A percentile compares a stretch with the other conserved stretches of the same genome.
Evolutionary conservation across 176 grass and related monocot species (phyloP).

Genomic region (Triticum dicoccoides): DNA sequence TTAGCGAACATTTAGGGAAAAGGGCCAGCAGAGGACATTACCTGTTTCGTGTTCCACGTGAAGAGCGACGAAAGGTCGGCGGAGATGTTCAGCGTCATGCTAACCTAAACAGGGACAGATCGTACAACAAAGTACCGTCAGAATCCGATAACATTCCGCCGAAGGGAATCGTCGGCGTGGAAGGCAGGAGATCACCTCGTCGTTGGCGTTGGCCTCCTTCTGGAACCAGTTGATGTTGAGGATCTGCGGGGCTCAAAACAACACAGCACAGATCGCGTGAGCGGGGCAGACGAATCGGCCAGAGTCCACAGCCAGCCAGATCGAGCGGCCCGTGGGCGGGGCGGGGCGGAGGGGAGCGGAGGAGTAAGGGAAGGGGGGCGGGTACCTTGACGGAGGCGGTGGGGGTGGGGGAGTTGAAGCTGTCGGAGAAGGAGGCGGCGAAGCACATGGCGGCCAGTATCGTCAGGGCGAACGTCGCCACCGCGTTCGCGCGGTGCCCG

Average conservation of each 20-base stretch:
- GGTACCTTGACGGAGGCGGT: conserved; percentile 80
- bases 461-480: conserved; percentile 80
- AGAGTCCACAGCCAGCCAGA: too few relatives aligned
- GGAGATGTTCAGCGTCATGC: conserved; percentile 93
- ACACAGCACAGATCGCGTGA: background rate
- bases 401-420: conserved; percentile 67
- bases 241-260: conserved; percentile 43
- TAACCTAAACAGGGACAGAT: conserved; percentile 51
- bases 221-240: conserved; percentile 99
- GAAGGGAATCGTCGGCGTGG: background rate
- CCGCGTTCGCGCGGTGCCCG: conserved; percentile 82
- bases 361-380: background rate
- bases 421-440: conserved; percentile 89
- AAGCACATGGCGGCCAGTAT: conserved; percentile 92
- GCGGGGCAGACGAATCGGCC: background rate
- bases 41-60: conserved; percentile 99
- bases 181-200: conserved; percentile 57
- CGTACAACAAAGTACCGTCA: background rate
- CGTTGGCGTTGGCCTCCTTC: conserved; percentile 91
- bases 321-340: too few relatives aligned
- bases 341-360: too few relatives aligned
- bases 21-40: conserved; percentile 14
- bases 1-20: background rate
- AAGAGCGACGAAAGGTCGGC: conserved; percentile 92
- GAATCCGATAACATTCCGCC: background rate